Evolutionary conservation across 2,329 filamentous ascomycete genomes (phyloP), one percentile per base, ranked within the genome.

Genomic region (Xylaria polymorpha): DNA sequence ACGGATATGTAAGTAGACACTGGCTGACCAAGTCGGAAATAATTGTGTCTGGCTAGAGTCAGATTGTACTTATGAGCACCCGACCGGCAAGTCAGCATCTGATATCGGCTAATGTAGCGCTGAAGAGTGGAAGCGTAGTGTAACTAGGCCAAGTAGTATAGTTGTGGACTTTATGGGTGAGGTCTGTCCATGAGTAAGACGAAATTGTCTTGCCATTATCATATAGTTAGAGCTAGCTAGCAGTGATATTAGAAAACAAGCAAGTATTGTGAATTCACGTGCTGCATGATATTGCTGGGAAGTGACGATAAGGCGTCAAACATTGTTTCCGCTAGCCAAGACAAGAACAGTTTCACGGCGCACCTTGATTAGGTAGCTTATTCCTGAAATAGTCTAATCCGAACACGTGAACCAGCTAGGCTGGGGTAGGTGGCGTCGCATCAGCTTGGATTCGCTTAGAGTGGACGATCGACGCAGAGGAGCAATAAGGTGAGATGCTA

Each of bases 401-500:
- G 59, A 67, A 59, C 22, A 51, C 50, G 50, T 59, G 64, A 70
- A 46, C 20, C 18, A 55, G 41, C 46, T 37, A 58, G 51, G 51
- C 68, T 67, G 64, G 64, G 64, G 68, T 70, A 65, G 64, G 57
- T 68, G 48, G 61, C 55, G 64, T 61, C 25, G 35, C 37, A 61
- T 62, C 66, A 58, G 57, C 61, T 63, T 58, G 59, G 48, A 66
- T 60, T 69, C 67, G 67, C 66, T 69, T 66, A 62, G 53, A 63
- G 63, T 35, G 43, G 48, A 57, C 60, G 68, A 70, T 70, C 68
- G 68, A 61, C 58, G 59, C 25, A 65, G 62, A 69, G 69, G 69
- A 71, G 59, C 69, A 71, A 66, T 71, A 71, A 71, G 69, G 69
- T 71, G 62, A 66, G 60, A 55, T 65, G 55, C 62, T 53, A 66